Evolutionary conservation across 169 alveolate species (phyloP).

Genomic region (Plasmodium gonderi): DNA sequence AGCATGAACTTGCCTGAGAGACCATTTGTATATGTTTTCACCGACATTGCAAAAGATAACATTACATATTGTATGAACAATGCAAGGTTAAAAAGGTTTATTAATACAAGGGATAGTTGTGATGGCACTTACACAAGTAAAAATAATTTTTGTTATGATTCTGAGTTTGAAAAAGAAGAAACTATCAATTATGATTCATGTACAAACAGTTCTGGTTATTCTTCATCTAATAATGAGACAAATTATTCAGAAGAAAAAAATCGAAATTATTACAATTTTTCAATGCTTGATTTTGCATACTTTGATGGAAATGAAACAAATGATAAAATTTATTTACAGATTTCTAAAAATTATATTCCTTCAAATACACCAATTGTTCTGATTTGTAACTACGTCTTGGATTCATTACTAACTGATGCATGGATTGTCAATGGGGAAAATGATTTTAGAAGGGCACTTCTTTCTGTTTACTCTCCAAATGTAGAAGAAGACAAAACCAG

Average conservation of each 20-base stretch:
- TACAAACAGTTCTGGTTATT: constrained; percentile 5
- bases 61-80: constrained; percentile 80
- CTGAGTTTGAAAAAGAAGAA: constrained; percentile 40
- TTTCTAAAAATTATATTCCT: constrained; percentile 77
- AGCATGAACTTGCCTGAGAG: constrained; percentile 83
- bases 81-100: constrained; percentile 76
- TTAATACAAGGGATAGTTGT: constrained; percentile 61
- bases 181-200: constrained; percentile 21
- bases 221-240: constrained; percentile 26
- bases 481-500: constrained; percentile 88
- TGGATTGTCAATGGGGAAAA: constrained; percentile 76
- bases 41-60: constrained; percentile 86
- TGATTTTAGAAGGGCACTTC: constrained; percentile 84
- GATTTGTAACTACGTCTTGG: constrained; percentile 86
- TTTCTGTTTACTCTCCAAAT: constrained; percentile 85
- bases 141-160: constrained; percentile 46
- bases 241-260: constrained; percentile 45
- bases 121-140: constrained; percentile 41
- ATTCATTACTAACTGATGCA: constrained; percentile 87
- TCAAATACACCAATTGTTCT: constrained; percentile 81
- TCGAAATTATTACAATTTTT: constrained; percentile 21
- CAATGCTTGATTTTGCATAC: constrained; percentile 87
- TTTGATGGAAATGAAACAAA: constrained; percentile 86
- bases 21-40: constrained; percentile 87
- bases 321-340: constrained; percentile 72